phyloP scores from a whole-genome alignment of 768 basidiomycete species.

The Calocybe cyanea region DNA sequence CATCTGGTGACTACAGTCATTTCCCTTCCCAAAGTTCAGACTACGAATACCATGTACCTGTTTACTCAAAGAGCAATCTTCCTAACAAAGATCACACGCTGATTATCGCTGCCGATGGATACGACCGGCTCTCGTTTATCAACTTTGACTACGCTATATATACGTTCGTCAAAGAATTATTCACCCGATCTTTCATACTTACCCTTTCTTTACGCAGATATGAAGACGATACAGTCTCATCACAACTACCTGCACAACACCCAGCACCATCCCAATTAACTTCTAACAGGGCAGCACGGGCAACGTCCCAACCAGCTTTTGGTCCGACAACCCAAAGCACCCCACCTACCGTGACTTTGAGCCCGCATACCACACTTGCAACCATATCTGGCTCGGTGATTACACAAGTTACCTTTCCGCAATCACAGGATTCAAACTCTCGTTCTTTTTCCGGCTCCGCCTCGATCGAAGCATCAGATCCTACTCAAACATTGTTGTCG shows the following conservation, averaged over 20 bases:
- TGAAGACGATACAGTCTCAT: not conserved
- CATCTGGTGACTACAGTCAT: slow-evolving; percentile 22
- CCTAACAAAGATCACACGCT: slow-evolving; percentile 26
- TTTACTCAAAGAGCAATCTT: slow-evolving; percentile 24
- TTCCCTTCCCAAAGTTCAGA: slow-evolving; percentile 19
- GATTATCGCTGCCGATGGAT: slow-evolving; percentile 27
- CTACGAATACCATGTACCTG: slow-evolving; percentile 29
- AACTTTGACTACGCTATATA: slow-evolving; percentile 42
- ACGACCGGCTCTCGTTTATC: slow-evolving; percentile 25
- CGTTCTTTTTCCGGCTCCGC: not conserved
- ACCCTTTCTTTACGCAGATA: not conserved
- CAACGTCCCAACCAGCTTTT: not conserved
- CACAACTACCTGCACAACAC: not conserved
- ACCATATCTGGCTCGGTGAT: not conserved
- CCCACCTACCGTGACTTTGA: not conserved
- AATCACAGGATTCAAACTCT: not conserved
- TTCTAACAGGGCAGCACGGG: not conserved
- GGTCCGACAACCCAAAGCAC: not conserved
- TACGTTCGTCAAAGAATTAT: slow-evolving; percentile 24
- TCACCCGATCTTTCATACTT: not conserved
- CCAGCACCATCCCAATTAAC: not conserved
- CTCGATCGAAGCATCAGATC: not conserved
- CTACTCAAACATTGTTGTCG: not conserved
- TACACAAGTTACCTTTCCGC: not conserved
- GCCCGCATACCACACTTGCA: not conserved